Base-by-base conservation (phyloP, 768 basidiomycete genomes). In the Hortiboletus campestris region DNA sequence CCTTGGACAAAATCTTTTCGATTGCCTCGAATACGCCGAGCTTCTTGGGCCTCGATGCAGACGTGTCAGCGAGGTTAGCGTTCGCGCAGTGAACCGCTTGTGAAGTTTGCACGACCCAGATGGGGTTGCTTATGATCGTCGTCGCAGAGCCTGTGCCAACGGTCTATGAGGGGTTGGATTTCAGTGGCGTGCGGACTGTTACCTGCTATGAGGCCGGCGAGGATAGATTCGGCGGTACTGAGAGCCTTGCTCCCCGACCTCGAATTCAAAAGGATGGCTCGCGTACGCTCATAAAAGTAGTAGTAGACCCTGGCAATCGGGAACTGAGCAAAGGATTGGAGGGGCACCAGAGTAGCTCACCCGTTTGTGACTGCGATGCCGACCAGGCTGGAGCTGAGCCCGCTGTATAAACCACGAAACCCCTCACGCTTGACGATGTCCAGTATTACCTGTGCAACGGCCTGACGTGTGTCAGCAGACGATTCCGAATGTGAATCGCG, bases 91-190 rank as follows among this genome's bases (percentile, higher is more conserved):
- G 80, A 32, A 89, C 86, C 10, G 89, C 86, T 69, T 96, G 94
- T 9, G 88, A 87, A 6, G 93, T 94, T 69, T 98, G 94, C 20
- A 98, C 79, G 46, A 97, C 94, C 97, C 97, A 99, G 57, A 98
- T 88, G 3, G 96, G 96, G 72, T 98, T 98, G 69, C 85, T 89
- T 59, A 91, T 80, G 59, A 96, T 72, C 4, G 93, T 89, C 4
- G 96, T 97, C 12, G 89, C 89, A 41, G 89, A 88, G 38, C 94
- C 95, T 92, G 55, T 56, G 11, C 34, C 38, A 36, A 25, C 29
- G 28, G 29, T 49, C 47, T 13, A 34, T n/a, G 20, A 43, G 22
- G 45, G 46, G 38, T 14, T 17, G 29, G 10, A 35, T 36, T 35
- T 29, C 35, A 25, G 20, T 29, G 42, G 28, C 20, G 29, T 36